Base-by-base conservation (phyloP, 768 basidiomycete species). In the Termitomyces sp. region DNA sequence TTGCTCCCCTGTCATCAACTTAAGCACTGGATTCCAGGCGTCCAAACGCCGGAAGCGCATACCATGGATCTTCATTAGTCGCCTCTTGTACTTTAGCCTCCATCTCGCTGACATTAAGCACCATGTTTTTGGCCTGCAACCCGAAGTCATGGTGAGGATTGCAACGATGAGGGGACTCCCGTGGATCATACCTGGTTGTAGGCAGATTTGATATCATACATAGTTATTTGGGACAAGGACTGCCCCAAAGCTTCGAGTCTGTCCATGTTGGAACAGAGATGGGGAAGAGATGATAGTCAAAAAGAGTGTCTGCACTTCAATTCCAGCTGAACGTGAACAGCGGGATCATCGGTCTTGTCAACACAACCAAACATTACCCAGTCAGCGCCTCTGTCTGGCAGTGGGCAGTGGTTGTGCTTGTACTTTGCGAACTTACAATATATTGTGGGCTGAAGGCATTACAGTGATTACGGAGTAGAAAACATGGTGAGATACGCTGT, bases 61-160 rank as follows among this genome's bases (percentile, higher is more conserved):
- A 97, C 96, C 97, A 99, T 53, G 97, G 88, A 59, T 99, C 97
- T 63, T 98, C 94, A 56, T 98, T 98, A 0, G 97, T 99, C 2
- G 96, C 97, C 57, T 98, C 96, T 59, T 84, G 79, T 16, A 98
- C 96, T 73, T 97, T 98, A 7, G 89, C 90, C 71, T 99, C 96
- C 84, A 91, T 96, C 74, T 98, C 96, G 63, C 88, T 92, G 56
- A 98, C 80, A 73, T 98, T 98, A 63, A 99, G 80, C 18, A 98
- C 95, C 57, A 94, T 86, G 70, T 97, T 97, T 77, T 93, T 96
- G 27, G 96, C 96, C 90, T 94, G 57, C 31, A 50, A 43, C 49
- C 35, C 35, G 25, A 18, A 48, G 18, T 43, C 40, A 2, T 5
- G 12, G 49, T 50, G 18, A 56, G 42, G 15, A 50, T 29, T 33